These are phyloP conservation scores for Danielia reshetovae DNA, from an alignment of 805 yeast species.

Conservation along the genomic window DNA sequence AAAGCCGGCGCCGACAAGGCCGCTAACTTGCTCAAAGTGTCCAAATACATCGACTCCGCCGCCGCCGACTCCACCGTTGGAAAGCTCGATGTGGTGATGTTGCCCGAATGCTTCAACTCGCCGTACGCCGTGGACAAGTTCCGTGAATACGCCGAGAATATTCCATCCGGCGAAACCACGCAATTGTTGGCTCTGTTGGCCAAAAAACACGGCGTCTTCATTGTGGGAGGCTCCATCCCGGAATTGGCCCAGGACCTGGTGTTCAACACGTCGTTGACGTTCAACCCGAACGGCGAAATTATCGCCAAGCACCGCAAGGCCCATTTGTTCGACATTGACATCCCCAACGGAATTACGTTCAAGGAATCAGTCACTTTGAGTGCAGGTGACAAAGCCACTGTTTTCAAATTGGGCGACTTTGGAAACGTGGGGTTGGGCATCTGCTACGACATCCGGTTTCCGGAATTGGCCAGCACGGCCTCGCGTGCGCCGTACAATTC, in stretches of 20 bases:
- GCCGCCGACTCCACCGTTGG: slow-evolving; percentile 29
- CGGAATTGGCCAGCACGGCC: slow-evolving; percentile 70
- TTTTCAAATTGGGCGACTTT: slow-evolving; percentile 55
- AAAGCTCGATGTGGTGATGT: slow-evolving; percentile 62
- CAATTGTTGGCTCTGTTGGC: slow-evolving; percentile 63
- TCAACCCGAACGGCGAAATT: slow-evolving; percentile 65
- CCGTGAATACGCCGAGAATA: slow-evolving; percentile 81
- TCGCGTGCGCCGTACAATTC: slow-evolving; percentile 57
- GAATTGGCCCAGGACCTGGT: slow-evolving; percentile 52
- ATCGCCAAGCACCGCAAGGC: slow-evolving; percentile 88
- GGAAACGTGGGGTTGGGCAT: slow-evolving; percentile 71
- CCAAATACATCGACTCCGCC: slow-evolving; percentile 62
- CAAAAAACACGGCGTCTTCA: slow-evolving; percentile 52
- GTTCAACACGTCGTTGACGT: slow-evolving; percentile 73
- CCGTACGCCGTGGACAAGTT: slow-evolving; percentile 89
- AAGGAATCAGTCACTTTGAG: slow-evolving; percentile 73
- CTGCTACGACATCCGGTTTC: slow-evolving; percentile 78
- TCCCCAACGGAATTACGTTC: slow-evolving; percentile 87
- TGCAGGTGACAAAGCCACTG: slow-evolving; percentile 81
- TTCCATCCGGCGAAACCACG: slow-evolving; percentile 72
- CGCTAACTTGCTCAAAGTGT: slow-evolving; percentile 69
- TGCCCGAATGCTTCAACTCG: slow-evolving; percentile 96
- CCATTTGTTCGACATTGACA: slow-evolving; percentile 88
- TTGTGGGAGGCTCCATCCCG: slow-evolving; percentile 93
- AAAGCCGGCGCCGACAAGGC: slow-evolving; percentile 77